Base-by-base conservation (phyloP, 1,284 basidiomycete genomes). In the Ustilago nuda region DNA sequence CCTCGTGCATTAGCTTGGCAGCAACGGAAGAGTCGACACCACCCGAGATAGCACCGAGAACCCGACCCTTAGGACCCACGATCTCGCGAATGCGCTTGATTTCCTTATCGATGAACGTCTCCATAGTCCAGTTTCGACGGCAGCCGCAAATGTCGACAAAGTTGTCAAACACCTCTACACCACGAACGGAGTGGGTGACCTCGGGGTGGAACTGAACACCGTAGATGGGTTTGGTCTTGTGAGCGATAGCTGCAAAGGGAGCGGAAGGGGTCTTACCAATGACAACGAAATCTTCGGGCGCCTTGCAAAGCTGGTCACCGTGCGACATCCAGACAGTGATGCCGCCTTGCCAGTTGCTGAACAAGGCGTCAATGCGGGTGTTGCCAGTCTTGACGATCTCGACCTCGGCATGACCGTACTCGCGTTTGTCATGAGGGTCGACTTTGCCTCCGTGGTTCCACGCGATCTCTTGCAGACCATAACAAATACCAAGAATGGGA, bases 121-220 rank as follows among this genome's bases (percentile, higher is more conserved):
- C 94, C 97, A 99, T 99, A 41, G 94, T 98, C 97, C 97, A 99
- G 82, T 93, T 91, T 30, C 89, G 87, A 77, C 88, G 89, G 87
- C 94, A 95, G 59, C 89, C 89, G 86, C 96, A 98, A 64, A 99
- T 93, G 32, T 56, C 60, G 54, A 98, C 91, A 86, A 99, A 99
- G 39, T 91, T 90, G 45, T 91, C 91, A 75, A 99, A 94, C 62
- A 99, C 91, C 86, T 94, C 93, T 86, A 92, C 94, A 46, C 96
- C 97, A 73, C 91, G 91, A 13, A 91, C 92, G 23, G 93, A 94
- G 87, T 99, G 96, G 0, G 97, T 98, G 19, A 99, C 97, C 87
- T 99, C 97, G 2, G 97, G 94, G 87, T 99, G 97, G 89, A 99
- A 99, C 85, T 99, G 96, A 57, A 99, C 96, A 41, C 97, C 97